phyloP scores from a whole-genome alignment of 1,284 basidiomycete species.

The Moniliella sp. region DNA sequence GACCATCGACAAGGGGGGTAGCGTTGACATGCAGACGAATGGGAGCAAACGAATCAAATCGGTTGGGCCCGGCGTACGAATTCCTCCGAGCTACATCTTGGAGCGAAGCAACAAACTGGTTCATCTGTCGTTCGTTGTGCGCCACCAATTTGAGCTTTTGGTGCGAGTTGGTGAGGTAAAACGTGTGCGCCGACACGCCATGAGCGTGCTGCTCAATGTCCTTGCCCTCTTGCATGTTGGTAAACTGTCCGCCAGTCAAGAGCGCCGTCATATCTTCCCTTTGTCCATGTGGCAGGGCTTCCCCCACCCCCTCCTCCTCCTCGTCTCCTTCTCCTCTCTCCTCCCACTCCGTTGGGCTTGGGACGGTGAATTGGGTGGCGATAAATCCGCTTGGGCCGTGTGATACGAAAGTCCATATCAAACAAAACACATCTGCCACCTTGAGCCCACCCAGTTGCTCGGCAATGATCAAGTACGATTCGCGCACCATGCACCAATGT shows the following conservation, averaged over 20 bases:
- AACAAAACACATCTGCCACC: conserved; percentile 84
- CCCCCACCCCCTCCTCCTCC: conserved; percentile 5
- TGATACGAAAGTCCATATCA: conserved; percentile 69
- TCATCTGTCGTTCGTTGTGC: conserved; percentile 79
- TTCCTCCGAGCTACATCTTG: conserved; percentile 59
- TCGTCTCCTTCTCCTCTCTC: conserved; percentile 3
- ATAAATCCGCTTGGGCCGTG: conserved; percentile 38
- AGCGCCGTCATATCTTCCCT: no score
- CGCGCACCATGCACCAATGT: conserved; percentile 84
- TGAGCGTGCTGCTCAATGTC: no score
- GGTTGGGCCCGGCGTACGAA: conserved; percentile 56
- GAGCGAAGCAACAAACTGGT: conserved; percentile 83
- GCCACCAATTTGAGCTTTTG: conserved; percentile 68
- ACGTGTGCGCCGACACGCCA: conserved; percentile 51
- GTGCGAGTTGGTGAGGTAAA: conserved; percentile 79
- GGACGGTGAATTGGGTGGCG: conserved; percentile 32
- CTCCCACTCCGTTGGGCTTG: no score
- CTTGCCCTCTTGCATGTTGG: background rate
- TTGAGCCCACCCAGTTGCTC: conserved; percentile 52
- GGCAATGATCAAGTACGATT: conserved; percentile 71
- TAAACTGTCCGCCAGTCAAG: conserved; percentile 18
- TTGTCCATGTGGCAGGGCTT: no score
- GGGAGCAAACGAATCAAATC: conserved; percentile 78
- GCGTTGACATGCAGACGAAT: conserved; percentile 76
- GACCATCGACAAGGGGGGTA: conserved; percentile 94